Conservation (phyloP, 2,329 filamentous ascomycete genomes). For the Thermomyces lanuginosus region DNA sequence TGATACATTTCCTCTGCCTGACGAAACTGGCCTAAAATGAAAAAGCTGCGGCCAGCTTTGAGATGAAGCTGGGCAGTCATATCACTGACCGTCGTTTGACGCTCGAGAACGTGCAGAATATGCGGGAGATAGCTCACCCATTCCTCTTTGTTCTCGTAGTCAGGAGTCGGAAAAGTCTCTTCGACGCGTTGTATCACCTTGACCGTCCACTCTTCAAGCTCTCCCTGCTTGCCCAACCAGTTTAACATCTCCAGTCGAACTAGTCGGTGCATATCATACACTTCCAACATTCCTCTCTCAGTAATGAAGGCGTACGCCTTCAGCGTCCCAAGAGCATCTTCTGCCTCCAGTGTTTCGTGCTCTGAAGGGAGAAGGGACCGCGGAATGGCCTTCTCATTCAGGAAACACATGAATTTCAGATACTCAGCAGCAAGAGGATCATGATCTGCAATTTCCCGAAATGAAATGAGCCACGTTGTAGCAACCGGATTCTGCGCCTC, state of each 20-base stretch:
- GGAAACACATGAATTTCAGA: slow-evolving; percentile 20
- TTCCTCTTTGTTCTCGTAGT: slow-evolving; percentile 8
- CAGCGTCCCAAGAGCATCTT: slow-evolving; percentile 10
- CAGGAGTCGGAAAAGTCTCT: slow-evolving; percentile 2
- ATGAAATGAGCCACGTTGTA: slow-evolving; percentile 20
- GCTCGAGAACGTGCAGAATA: slow-evolving; percentile 7
- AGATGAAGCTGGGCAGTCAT: slow-evolving; percentile 41
- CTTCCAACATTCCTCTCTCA: slow-evolving; percentile 6
- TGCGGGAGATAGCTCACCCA: slow-evolving; percentile 19
- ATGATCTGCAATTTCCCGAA: slow-evolving; percentile 16
- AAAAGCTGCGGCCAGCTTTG: slow-evolving; percentile 4
- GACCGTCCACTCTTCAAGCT: slow-evolving; percentile 8
- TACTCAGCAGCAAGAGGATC: slow-evolving; percentile 17
- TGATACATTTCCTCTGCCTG: slow-evolving; percentile 6
- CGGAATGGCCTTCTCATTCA: slow-evolving; percentile 18
- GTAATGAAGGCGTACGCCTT: slow-evolving; percentile 18
- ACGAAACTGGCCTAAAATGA: background rate
- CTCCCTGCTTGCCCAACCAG: slow-evolving; percentile 15
- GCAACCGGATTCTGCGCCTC: slow-evolving; percentile 10
- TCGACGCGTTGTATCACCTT: slow-evolving; percentile 7
- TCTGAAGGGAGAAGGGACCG: slow-evolving; percentile 15
- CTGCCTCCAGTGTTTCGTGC: slow-evolving; percentile 11
- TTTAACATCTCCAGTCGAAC: slow-evolving; percentile 19
- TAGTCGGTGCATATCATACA: slow-evolving; percentile 14
- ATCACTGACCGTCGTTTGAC: slow-evolving; percentile 3